Conservation (phyloP, 2,329 filamentous ascomycete genomes). For the Aspergillus melleus region DNA sequence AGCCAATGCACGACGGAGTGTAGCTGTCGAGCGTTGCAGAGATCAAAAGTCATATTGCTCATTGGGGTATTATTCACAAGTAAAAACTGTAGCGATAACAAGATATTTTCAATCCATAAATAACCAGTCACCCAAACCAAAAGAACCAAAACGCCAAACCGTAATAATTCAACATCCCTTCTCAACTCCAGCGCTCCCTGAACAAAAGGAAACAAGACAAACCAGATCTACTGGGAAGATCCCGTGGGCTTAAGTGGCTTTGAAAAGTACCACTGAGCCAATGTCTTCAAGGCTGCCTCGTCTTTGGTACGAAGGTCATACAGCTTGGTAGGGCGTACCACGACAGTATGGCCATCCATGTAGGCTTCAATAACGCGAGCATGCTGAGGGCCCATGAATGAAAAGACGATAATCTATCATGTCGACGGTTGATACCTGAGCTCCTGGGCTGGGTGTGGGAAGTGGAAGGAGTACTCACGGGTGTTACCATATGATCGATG, state of each 20-base stretch:
- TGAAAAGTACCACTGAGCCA: background rate
- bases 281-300: background rate
- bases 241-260: background rate
- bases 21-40: too few relatives aligned
- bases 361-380: conserved; percentile 1
- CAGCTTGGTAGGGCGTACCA: background rate
- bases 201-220: background rate
- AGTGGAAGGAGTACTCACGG: background rate
- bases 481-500: background rate
- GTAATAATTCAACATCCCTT: background rate
- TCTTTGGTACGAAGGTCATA: background rate
- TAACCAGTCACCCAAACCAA: too few relatives aligned
- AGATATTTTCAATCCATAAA: too few relatives aligned
- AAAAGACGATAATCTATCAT: background rate
- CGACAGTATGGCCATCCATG: background rate
- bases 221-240: background rate
- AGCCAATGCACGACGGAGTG: too few relatives aligned
- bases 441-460: background rate
- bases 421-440: too few relatives aligned
- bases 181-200: background rate
- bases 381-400: background rate
- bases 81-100: too few relatives aligned
- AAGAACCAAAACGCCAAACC: background rate
- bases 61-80: too few relatives aligned
- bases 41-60: too few relatives aligned